Base-by-base conservation (phyloP, 2,329 filamentous ascomycete species). In the Epicoccum sorghinum region DNA sequence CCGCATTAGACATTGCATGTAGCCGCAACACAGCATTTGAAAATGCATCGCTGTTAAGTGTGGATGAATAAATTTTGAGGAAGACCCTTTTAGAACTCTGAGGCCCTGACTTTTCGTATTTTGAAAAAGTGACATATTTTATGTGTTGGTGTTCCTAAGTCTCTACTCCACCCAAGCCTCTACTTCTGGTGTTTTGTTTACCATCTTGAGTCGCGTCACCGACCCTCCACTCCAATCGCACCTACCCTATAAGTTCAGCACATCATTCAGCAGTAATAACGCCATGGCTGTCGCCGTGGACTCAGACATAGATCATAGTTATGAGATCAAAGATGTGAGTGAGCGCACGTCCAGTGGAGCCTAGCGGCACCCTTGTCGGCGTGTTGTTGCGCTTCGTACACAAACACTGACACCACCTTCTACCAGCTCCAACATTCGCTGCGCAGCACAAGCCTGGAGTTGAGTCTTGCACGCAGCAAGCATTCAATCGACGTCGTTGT, bases 401-500 rank as follows among this genome's bases (percentile, higher is more conserved):
- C 50, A 52, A 51, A 39, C 37, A 52, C 61, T 67, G 36, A 68
- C 57, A 25, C 30, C 9, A 22, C 25, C 33, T 13, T 22, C 39
- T 29, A n/a, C 22, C 57, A 80, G 72, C 71, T 79, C 61, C 74
- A 82, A 61, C 78, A 82, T 68, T 77, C 81, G 36, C 75, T 86
- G 41, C 78, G 79, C 51, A 83, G 80, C 41, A 73, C 80, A 37
- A 74, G 71, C 13, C 82, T 92, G 47, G 90, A 96, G 70, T 77
- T 89, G 57, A 84, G 84, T 64, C 90, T 93, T 71, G 85, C 89
- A 61, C 81, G 83, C 55, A 83, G 82, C 60, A 75, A 84, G 49
- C 86, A 88, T 62, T 80, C 86, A 49, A 83, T 89, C 32, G 83
- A 90, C 47, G 78, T 88, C 9, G 80, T 96, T 50, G 78, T 85